These are phyloP conservation scores for Coleophoma eucalyptorum DNA, from an alignment of 2,329 filamentous ascomycete species.

Conservation along the genomic window DNA sequence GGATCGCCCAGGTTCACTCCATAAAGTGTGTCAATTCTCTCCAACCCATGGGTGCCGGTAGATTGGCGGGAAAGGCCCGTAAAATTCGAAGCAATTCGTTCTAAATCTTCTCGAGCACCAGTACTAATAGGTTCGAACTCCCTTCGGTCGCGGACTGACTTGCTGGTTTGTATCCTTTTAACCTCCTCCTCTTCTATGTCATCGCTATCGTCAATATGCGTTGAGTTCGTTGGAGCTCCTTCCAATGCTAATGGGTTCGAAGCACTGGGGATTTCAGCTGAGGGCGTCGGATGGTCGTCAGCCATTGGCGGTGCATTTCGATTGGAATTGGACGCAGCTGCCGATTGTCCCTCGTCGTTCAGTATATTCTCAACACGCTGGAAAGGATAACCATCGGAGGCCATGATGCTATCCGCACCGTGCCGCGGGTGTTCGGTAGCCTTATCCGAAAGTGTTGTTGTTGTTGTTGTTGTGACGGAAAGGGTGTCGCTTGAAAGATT, in stretches of 20 bases:
- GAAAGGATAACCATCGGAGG: neutral
- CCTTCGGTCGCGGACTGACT: conserved; percentile 11
- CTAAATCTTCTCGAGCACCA: conserved; percentile 21
- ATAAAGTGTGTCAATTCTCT: conserved; percentile 23
- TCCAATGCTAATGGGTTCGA: neutral
- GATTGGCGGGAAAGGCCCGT: conserved; percentile 7
- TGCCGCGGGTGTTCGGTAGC: too few relatives aligned
- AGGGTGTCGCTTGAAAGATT: too few relatives aligned
- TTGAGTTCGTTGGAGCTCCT: conserved; percentile 3
- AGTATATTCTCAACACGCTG: neutral
- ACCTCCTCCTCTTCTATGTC: neutral
- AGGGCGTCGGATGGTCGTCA: neutral
- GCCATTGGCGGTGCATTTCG: neutral
- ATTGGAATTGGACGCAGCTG: neutral
- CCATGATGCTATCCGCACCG: neutral
- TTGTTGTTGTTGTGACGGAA: too few relatives aligned
- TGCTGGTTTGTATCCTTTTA: conserved; percentile 8
- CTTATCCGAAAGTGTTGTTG: too few relatives aligned
- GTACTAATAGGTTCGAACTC: conserved; percentile 17
- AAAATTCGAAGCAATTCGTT: conserved; percentile 21
- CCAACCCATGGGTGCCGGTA: conserved; percentile 7
- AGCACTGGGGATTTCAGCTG: neutral
- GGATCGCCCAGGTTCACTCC: conserved; percentile 40
- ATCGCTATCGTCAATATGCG: conserved; percentile 7
- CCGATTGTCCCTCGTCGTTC: neutral